Base-by-base conservation (phyloP, 306 rosid species). In the Lathyrus sativus region DNA sequence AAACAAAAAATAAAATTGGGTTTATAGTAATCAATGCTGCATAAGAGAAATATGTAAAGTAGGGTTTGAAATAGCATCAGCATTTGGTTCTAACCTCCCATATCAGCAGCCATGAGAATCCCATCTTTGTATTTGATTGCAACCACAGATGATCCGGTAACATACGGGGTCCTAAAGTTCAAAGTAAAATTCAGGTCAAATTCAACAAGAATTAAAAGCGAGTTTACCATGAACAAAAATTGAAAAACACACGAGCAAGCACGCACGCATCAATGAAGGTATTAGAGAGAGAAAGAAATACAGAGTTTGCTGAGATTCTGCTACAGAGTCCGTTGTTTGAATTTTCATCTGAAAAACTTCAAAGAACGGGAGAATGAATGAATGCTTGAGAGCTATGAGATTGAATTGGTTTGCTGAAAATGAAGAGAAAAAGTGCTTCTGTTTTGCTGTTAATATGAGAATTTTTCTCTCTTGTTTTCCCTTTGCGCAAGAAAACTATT, bases 101-200 rank as follows among this genome's bases (percentile, higher is more conserved):
- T 88, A 76, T 90, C 96, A 56, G 98, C 76, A 65, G 85, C 91
- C 98, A 93, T 90, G 15, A 92, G 84, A 79, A 92, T 83, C 41
- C 93, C 96, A 88, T 92, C 96, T 78, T 86, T 92, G 86, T 85
- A 92, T 75, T 92, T 92, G 77, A 92, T 68, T 42, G 95, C 96
- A 42, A 92, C 90, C 0, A 93, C 97, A 28, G 98, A 93, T 11
- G 96, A 44, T 44, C 50, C 50, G 13, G 50, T 44, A 7, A 44
- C 50, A 44, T 44, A 44, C 6, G 50, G 50, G 14, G n/a, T 12
- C 50, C 50, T 44, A 44, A 44, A 44, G n/a, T 12, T 44, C 17
- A 5, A 44, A 44, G 15, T 15, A 44, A 44, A 13, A 44, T 13
- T 42, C 3, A 42, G 46, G 46, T 42, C 46, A 42, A 42, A 11